A percentile compares a stretch with the other conserved stretches of the same genome.
These are phyloP conservation scores for Picea abies DNA, from an alignment of 83 land plant genomes.

Conservation along the genomic window DNA sequence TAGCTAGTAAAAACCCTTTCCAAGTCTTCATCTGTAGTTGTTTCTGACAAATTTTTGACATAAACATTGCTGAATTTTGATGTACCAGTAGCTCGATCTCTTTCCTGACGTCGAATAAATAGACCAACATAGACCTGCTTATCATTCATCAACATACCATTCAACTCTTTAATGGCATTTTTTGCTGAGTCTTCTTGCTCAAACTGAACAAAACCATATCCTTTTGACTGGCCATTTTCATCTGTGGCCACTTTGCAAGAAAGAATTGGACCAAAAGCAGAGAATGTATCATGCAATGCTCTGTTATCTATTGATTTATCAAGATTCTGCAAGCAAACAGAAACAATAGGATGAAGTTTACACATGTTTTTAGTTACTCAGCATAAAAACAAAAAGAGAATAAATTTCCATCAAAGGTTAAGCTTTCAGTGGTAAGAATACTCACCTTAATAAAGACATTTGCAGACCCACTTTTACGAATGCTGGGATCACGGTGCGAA, in stretches of 20 bases:
- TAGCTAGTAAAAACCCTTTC: slow-evolving; percentile 41
- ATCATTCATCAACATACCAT: slow-evolving; percentile 83
- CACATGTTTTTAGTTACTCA: not conserved
- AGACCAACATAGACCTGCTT: slow-evolving; percentile 79
- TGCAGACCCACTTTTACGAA: slow-evolving; percentile 54
- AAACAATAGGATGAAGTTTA: not conserved
- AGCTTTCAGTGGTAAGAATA: not conserved
- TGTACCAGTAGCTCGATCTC: slow-evolving; percentile 28
- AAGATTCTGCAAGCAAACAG: slow-evolving; percentile 40
- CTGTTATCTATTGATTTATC: slow-evolving; percentile 59
- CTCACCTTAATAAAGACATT: slow-evolving; percentile 63
- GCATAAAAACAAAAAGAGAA: not conserved
- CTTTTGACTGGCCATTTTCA: slow-evolving; percentile 49
- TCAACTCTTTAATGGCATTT: slow-evolving; percentile 52
- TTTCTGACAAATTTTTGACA: slow-evolving; percentile 65
- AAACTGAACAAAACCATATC: slow-evolving; percentile 64
- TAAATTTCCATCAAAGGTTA: not conserved
- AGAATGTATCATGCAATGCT: slow-evolving; percentile 45
- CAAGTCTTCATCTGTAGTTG: slow-evolving; percentile 55
- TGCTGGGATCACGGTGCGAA: slow-evolving; percentile 62
- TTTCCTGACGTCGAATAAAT: slow-evolving; percentile 76
- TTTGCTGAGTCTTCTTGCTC: slow-evolving; percentile 55
- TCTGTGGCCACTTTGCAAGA: slow-evolving; percentile 64
- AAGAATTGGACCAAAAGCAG: slow-evolving; percentile 46
- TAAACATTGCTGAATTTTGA: slow-evolving; percentile 59